Percentiles rank a stretch among this genome's conserved stretches.
phyloP scores from a whole-genome alignment of 1,139 yeast genomes.

The Blastobotrys persicus region DNA sequence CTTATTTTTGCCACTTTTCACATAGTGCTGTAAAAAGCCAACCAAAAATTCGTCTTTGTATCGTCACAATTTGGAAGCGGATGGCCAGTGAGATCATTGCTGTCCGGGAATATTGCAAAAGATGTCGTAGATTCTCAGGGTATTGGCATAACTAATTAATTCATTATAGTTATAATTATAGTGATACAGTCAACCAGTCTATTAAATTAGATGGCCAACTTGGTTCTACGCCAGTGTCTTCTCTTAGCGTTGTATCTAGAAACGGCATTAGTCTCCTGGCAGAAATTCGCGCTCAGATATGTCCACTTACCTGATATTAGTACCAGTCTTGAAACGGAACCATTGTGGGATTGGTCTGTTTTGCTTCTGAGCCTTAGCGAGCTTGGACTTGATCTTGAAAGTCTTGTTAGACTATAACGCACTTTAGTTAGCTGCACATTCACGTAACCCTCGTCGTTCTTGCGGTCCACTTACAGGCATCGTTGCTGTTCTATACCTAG shows the following conservation, averaged over 20 bases:
- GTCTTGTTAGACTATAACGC: slow-evolving; percentile 81
- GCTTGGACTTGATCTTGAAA: slow-evolving; percentile 97
- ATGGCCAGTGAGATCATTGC: too few relatives aligned
- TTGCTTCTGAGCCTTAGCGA: slow-evolving; percentile 98
- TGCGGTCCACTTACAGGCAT: slow-evolving; percentile 15
- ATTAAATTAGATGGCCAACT: slow-evolving; percentile 80
- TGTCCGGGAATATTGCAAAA: too few relatives aligned
- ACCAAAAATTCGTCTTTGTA: too few relatives aligned
- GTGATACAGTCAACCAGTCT: slow-evolving; percentile 9
- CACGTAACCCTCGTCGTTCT: background rate
- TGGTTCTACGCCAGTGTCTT: slow-evolving; percentile 99
- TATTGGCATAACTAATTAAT: slow-evolving; percentile 1
- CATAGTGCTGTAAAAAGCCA: too few relatives aligned
- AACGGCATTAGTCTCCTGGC: background rate
- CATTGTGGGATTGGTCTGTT: slow-evolving; percentile 99
- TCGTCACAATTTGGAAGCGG: too few relatives aligned
- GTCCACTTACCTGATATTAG: slow-evolving; percentile 67
- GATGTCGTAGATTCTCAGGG: background rate
- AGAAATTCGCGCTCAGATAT: background rate
- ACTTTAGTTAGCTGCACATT: background rate
- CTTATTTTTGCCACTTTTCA: too few relatives aligned
- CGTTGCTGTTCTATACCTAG: slow-evolving; percentile 8
- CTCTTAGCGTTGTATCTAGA: slow-evolving; percentile 93
- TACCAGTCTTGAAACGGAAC: slow-evolving; percentile 98
- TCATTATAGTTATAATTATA: slow-evolving; percentile 9